Evolutionary conservation across 805 yeast species (phyloP).

Genomic region (Starmerella vaccinii): DNA sequence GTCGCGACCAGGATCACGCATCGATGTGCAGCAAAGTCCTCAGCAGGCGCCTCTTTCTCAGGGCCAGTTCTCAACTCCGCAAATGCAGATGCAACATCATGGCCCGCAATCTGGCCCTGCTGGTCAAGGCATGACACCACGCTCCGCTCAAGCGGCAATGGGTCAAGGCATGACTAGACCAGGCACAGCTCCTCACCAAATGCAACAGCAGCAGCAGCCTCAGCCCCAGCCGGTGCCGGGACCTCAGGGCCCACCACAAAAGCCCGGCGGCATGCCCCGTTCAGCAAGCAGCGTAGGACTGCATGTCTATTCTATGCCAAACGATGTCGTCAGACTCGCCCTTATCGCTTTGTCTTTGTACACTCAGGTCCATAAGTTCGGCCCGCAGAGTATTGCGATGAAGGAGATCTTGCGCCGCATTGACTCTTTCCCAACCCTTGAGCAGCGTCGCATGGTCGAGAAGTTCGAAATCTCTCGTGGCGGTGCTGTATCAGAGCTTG

Average conservation of each 20-base stretch:
- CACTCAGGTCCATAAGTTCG: slow-evolving; percentile 16
- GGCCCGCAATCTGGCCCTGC: not conserved
- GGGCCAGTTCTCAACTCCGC: not conserved
- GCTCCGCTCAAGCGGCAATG: not conserved
- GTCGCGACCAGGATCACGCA: slow-evolving; percentile 1
- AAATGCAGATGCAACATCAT: not conserved
- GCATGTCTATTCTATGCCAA: not conserved
- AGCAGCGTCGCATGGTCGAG: slow-evolving; percentile 17
- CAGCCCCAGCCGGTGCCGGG: slow-evolving; percentile 9
- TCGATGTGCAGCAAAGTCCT: slow-evolving; percentile 1
- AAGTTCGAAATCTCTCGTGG: slow-evolving; percentile 17
- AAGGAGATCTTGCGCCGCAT: slow-evolving; percentile 15
- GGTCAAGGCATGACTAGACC: not conserved
- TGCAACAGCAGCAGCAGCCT: too few species aligned
- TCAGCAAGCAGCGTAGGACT: not conserved
- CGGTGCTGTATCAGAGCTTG: slow-evolving; percentile 5
- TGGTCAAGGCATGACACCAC: not conserved
- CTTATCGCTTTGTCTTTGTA: slow-evolving; percentile 19
- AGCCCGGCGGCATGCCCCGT: not conserved
- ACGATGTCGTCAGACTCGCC: slow-evolving; percentile 6
- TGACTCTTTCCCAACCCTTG: slow-evolving; percentile 12
- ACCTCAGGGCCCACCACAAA: slow-evolving; percentile 2
- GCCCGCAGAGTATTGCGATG: slow-evolving; percentile 9
- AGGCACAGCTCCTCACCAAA: too few species aligned
- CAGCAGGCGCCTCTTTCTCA: not conserved